phyloP scores from a whole-genome alignment of 164 flowering plant species.

The Magnolia changhungtana region DNA sequence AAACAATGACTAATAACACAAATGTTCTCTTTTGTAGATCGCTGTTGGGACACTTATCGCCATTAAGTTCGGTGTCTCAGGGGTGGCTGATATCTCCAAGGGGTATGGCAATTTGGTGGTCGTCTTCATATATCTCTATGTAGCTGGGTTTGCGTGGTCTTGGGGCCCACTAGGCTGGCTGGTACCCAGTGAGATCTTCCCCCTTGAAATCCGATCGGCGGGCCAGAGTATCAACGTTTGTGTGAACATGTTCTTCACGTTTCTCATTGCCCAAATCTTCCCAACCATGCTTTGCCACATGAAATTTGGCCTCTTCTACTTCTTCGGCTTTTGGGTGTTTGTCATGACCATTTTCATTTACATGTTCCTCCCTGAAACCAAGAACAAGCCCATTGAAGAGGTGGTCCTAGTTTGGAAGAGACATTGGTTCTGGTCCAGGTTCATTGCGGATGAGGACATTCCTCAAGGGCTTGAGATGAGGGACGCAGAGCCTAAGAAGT shows the following conservation, averaged over 20 bases:
- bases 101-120: slow-evolving; percentile 13
- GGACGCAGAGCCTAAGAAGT: no score
- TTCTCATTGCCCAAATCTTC: slow-evolving; percentile 24
- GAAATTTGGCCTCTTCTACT: slow-evolving; percentile 29
- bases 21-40: slow-evolving; percentile 1
- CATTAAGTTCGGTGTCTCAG: slow-evolving; percentile 20
- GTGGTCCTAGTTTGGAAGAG: slow-evolving; percentile 25
- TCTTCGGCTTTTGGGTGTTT: slow-evolving; percentile 22
- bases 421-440: slow-evolving; percentile 29
- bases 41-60: slow-evolving; percentile 17
- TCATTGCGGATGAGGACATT: slow-evolving; percentile 19
- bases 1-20: no score
- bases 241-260: slow-evolving; percentile 28
- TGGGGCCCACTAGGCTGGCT: slow-evolving; percentile 37
- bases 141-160: slow-evolving; percentile 30
- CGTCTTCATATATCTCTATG: slow-evolving; percentile 24
- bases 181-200: slow-evolving; percentile 35
- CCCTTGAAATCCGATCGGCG: slow-evolving; percentile 31
- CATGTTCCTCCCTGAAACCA: slow-evolving; percentile 29
- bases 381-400: slow-evolving; percentile 31
- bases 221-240: slow-evolving; percentile 31
- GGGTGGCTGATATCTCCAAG: slow-evolving; percentile 18
- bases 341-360: slow-evolving; percentile 24
- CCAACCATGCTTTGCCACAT: slow-evolving; percentile 28
- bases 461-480: neutral